Conservation (phyloP, 495 filamentous ascomycete genomes). For the Hypomontagnella submonticulosa region DNA sequence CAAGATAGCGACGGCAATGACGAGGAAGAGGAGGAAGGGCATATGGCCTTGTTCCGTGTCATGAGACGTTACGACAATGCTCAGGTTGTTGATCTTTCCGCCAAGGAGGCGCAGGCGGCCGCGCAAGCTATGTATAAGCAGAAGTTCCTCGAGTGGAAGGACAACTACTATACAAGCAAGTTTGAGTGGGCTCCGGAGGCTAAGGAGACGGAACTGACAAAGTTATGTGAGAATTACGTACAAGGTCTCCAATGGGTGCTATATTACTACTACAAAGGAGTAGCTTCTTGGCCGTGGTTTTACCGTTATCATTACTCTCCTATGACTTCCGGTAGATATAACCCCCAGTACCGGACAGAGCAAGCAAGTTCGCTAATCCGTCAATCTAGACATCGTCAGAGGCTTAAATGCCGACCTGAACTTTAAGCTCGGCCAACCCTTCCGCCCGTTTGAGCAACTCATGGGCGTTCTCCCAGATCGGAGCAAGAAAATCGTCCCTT, state of each 20-base stretch:
- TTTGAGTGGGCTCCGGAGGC: constrained; percentile 85
- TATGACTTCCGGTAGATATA: constrained; percentile 83
- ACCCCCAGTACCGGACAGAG: neutral
- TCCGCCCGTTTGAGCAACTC: constrained; percentile 93
- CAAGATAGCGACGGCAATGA: constrained; percentile 63
- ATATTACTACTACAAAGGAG: constrained; percentile 96
- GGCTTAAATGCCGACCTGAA: constrained; percentile 88
- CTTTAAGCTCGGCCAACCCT: constrained; percentile 93
- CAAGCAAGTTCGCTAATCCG: constrained; percentile 14
- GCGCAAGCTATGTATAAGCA: constrained; percentile 85
- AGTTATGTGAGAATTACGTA: constrained; percentile 94
- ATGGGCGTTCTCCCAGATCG: constrained; percentile 98
- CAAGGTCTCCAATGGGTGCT: constrained; percentile 98
- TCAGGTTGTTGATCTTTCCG: constrained; percentile 80
- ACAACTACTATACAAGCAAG: constrained; percentile 89
- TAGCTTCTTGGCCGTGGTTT: constrained; percentile 99
- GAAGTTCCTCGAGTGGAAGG: constrained; percentile 91
- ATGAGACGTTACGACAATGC: constrained; percentile 91
- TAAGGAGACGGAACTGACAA: constrained; percentile 81
- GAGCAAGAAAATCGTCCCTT: constrained; percentile 94
- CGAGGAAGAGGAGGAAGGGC: constrained; percentile 86
- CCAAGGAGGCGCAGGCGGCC: constrained; percentile 78
- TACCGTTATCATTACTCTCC: constrained; percentile 97
- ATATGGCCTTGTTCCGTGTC: constrained; percentile 82
- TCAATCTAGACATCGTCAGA: constrained; percentile 78